Conservation (phyloP, 352 stramenopile species). For the Globisporangium takayamanum region DNA sequence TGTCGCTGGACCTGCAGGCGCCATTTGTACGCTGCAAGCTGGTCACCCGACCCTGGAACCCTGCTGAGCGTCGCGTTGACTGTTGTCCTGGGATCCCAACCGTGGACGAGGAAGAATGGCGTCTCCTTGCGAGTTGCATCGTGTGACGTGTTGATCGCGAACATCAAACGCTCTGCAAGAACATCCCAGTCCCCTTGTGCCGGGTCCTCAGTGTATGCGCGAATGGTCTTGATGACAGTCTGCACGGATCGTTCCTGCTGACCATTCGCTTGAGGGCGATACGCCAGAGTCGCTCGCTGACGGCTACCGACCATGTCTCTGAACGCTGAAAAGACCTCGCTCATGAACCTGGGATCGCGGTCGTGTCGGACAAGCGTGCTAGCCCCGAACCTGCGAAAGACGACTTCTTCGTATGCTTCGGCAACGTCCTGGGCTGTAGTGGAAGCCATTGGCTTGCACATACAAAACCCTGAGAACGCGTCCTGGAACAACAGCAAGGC, state of each 20-base stretch:
- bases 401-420: constrained; percentile 17
- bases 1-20: constrained; percentile 1
- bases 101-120: constrained; percentile 16
- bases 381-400: constrained; percentile 21
- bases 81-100: constrained; percentile 13
- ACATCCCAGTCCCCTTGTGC: constrained; percentile 28
- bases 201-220: constrained; percentile 14
- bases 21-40: constrained; percentile 3
- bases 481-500: constrained; percentile 18
- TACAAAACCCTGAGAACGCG: constrained; percentile 17
- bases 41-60: neutral
- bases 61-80: neutral
- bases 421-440: constrained; percentile 15
- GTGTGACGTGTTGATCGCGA: constrained; percentile 16
- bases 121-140: constrained; percentile 12
- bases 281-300: constrained; percentile 23
- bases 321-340: constrained; percentile 21
- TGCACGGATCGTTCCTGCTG: constrained; percentile 28
- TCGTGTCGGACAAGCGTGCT: constrained; percentile 18
- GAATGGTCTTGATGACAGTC: constrained; percentile 19
- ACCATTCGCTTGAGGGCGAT: constrained; percentile 25
- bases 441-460: constrained; percentile 14
- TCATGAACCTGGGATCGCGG: constrained; percentile 27
- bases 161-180: constrained; percentile 17
- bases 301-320: constrained; percentile 14